A percentile compares a stretch with the other conserved stretches of the same genome.
Conservation (phyloP, 208 protist genomes). For the Leishmania guyanensis region DNA sequence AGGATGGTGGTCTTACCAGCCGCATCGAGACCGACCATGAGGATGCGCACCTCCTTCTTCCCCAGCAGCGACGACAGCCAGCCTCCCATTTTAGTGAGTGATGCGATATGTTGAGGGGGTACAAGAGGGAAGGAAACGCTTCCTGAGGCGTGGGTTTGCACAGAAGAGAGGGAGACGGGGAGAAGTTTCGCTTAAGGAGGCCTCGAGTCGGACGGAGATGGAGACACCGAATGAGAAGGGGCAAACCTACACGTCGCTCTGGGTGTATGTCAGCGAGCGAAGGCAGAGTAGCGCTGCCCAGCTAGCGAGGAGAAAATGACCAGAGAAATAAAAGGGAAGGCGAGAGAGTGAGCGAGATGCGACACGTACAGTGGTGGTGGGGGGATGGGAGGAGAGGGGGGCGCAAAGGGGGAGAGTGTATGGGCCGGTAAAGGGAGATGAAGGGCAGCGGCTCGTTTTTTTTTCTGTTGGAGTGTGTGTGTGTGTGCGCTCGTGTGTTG, state of each 20-base stretch:
- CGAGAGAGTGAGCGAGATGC: background rate
- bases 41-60: conserved; percentile 96
- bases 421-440: background rate
- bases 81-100: conserved; percentile 35
- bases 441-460: background rate
- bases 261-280: background rate
- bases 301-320: background rate
- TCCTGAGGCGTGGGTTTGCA: background rate
- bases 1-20: conserved; percentile 98
- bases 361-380: background rate
- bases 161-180: background rate
- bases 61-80: conserved; percentile 88
- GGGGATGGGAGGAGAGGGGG: background rate
- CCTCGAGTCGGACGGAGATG: too few relatives aligned
- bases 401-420: too few relatives aligned
- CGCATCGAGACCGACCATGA: conserved; percentile 98
- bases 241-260: background rate
- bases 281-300: background rate
- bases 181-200: background rate
- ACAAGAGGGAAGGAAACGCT: background rate
- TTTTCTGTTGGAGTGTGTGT: background rate
- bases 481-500: background rate
- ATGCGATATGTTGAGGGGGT: background rate
- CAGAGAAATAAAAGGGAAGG: background rate
- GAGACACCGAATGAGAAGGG: background rate